These are phyloP conservation scores for Lithospermum erythrorhizon DNA, from an alignment of 257 asterid species.

Conservation along the genomic window DNA sequence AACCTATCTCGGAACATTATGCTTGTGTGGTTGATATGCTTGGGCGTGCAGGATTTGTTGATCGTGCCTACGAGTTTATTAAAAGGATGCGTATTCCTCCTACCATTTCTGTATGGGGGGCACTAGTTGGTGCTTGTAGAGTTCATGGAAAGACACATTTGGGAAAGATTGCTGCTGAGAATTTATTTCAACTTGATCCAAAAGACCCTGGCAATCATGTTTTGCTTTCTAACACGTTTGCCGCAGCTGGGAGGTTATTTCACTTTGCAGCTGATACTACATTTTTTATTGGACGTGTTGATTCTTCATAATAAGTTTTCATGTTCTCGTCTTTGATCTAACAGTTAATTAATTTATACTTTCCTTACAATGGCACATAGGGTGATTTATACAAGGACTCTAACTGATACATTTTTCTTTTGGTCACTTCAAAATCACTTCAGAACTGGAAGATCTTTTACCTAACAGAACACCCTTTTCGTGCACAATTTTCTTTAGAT, in stretches of 20 bases:
- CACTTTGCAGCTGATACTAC: neutral
- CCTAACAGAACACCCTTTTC: no score
- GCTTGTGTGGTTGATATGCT: constrained; percentile 89
- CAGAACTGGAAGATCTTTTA: no score
- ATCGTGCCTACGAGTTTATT: constrained; percentile 53
- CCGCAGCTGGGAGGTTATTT: constrained; percentile 47
- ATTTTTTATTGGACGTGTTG: neutral
- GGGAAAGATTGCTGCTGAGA: constrained; percentile 70
- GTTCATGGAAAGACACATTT: constrained; percentile 53
- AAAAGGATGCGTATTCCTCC: constrained; percentile 48
- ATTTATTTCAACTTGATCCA: constrained; percentile 72
- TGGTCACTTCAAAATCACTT: no score
- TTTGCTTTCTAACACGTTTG: constrained; percentile 66
- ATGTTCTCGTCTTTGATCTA: no score
- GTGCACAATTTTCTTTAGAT: no score
- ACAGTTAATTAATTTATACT: no score
- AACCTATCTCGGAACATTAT: constrained; percentile 77
- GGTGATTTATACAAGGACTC: no score
- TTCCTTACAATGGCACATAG: no score
- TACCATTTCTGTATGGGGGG: constrained; percentile 83
- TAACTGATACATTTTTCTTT: no score
- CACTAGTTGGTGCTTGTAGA: constrained; percentile 69
- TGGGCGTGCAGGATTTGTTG: constrained; percentile 79
- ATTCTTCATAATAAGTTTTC: no score
- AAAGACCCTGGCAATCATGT: constrained; percentile 79